These are phyloP conservation scores for Camptophora hylomeconis DNA, from an alignment of 2,329 filamentous ascomycete genomes.

Conservation along the genomic window DNA sequence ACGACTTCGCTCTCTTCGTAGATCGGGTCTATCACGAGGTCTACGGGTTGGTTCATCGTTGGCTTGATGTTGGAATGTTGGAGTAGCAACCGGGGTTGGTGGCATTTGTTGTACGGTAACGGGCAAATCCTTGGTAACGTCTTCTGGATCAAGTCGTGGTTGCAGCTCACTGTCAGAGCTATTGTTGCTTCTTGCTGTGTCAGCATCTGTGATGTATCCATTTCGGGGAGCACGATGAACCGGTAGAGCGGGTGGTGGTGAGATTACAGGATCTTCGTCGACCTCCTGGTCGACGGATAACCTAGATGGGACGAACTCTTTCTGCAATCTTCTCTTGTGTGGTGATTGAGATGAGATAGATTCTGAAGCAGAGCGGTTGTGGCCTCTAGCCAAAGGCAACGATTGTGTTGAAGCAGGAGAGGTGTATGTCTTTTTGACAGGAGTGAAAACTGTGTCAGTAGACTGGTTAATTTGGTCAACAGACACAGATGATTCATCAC, in stretches of 20 bases:
- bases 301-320: slow-evolving; percentile 9
- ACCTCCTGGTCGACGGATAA: slow-evolving; percentile 11
- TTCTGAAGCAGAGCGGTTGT: slow-evolving; percentile 17
- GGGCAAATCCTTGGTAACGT: slow-evolving; percentile 23
- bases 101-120: slow-evolving; percentile 43
- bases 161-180: slow-evolving; percentile 28
- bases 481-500: slow-evolving; percentile 36
- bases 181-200: slow-evolving; percentile 19
- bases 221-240: slow-evolving; percentile 20
- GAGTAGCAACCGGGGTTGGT: slow-evolving; percentile 62
- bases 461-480: slow-evolving; percentile 29
- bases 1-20: slow-evolving; percentile 68
- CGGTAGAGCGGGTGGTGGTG: slow-evolving; percentile 23
- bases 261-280: slow-evolving; percentile 2
- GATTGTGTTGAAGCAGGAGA: slow-evolving; percentile 9
- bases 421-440: slow-evolving; percentile 23
- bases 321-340: slow-evolving; percentile 8
- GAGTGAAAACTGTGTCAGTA: slow-evolving; percentile 36
- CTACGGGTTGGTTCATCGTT: slow-evolving; percentile 55
- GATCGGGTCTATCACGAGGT: slow-evolving; percentile 62
- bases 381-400: slow-evolving; percentile 11
- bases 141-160: slow-evolving; percentile 16
- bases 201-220: slow-evolving; percentile 13
- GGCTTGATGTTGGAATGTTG: slow-evolving; percentile 64
- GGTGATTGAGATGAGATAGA: slow-evolving; percentile 13